Conservation (phyloP, 768 basidiomycete species). For the Tulasnella sp. region DNA sequence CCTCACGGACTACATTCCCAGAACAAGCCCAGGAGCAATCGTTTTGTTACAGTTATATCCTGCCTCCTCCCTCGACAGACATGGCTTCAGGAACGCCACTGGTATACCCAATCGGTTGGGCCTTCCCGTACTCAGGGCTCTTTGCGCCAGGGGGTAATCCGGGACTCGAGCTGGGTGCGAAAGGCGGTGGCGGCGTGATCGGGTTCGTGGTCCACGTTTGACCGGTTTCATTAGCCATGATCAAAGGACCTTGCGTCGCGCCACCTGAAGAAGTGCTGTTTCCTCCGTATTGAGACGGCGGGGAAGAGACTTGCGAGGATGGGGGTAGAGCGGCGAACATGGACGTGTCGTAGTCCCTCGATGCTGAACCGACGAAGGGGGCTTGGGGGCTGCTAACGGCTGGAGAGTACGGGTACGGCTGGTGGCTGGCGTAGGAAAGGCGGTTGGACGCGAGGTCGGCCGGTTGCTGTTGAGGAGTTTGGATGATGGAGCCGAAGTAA, state of each 20-base stretch:
- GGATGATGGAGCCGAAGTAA: neutral
- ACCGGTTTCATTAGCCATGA: neutral
- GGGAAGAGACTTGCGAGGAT: neutral
- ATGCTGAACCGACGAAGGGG: neutral
- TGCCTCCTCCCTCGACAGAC: neutral
- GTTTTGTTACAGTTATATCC: neutral
- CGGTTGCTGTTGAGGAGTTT: neutral
- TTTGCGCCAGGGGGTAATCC: neutral
- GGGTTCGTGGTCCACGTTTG: neutral
- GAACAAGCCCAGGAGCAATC: neutral
- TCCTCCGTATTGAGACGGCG: neutral
- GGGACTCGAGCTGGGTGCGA: neutral
- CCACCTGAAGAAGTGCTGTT: neutral
- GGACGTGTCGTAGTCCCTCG: neutral
- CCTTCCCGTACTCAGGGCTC: neutral
- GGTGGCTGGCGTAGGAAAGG: slow-evolving; percentile 9
- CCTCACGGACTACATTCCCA: neutral
- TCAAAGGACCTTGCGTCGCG: neutral
- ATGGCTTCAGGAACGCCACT: neutral
- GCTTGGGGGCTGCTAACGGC: neutral
- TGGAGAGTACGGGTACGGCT: neutral
- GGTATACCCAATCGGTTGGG: neutral
- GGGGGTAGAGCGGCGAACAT: neutral
- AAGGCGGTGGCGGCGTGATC: neutral
- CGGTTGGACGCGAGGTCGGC: neutral